Base-by-base conservation (phyloP, 2,329 filamentous ascomycete genomes). In the Davidsoniella australis region DNA sequence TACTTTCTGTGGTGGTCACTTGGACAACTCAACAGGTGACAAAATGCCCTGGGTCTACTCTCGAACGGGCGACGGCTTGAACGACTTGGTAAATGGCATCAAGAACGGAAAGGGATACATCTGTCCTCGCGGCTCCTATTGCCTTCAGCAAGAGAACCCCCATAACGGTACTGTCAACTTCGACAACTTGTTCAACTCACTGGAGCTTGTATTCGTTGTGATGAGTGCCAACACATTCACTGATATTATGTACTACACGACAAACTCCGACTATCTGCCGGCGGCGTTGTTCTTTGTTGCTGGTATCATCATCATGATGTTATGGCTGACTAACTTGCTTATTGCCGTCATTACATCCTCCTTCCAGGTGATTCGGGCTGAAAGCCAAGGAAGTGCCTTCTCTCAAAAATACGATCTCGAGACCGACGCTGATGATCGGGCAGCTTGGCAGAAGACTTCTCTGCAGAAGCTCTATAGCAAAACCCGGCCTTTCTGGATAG, bases 141-240 rank as follows among this genome's bases (percentile, higher is more conserved):
- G 91, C 59, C 71, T 95, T 16, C 78, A 94, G 63, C 77, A 80
- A 52, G 59, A 66, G 2, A 94, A 84, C 58, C 91, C 91, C 0
- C 86, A 76, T 62, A 85, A 85, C 57, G 78, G 77, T 47, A 98
- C 91, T 0, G 75, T 95, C 58, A 93, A 82, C 62, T 98, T 96
- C 60, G 91, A 98, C 67, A 89, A 96, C 60, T 93, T 98, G 39
- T 66, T 85, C 26, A 80, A 96, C 55, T 95, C 88, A 0, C 67
- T 96, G 47, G 87, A 98, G 65, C 70, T 96, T 51, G 88, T 98
- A 2, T 98, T 98, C 60, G 86, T 98, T 47, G 82, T 98, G 60
- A 98, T 98, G 85, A 94, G 86, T 58, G 89, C 87, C 45, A 98
- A 98, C 62, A 98, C 91, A 0, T 98, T 93, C 64, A 83, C 86